Base-by-base conservation (phyloP, 1,139 yeast genomes). In the Blastobotrys niveus region DNA sequence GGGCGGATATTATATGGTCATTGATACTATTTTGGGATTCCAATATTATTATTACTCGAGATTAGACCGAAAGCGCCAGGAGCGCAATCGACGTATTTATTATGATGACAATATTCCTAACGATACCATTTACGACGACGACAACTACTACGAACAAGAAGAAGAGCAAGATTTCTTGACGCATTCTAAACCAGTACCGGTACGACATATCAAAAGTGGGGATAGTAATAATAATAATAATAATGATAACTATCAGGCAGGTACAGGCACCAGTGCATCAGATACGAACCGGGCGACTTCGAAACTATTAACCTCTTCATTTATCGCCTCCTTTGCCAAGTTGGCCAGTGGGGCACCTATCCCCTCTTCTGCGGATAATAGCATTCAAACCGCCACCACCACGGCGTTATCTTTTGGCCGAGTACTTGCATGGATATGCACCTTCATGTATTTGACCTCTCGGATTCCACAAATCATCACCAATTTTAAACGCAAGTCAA, bases 401-500 rank as follows among this genome's bases (percentile, higher is more conserved):
- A 38, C 53, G 5, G 3, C 15, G 35, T 5, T 27, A 7, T 5
- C n/a, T 22, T 25, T 39, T 20, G 42, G 94, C 0, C 60, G 70
- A 7, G 46, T 75, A 0, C 68, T 84, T 42, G 93, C 96, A 0
- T 91, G 96, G 94, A 60, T 76, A 3, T 87, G 95, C 53, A 86
- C 95, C 0, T 56, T 66, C 7, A 78, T 86, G 43, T 89, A 91
- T 60, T 73, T 88, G 47, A 66, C 78, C 8, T 86, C 96, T 2
- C 71, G 98, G 51, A 67, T 88, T 43, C 98, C 98, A 0, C 98
- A 89, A 60, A 67, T 89, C 38, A 67, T 74, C 61, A 85, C 84
- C 56, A 89, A 89, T 65, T 80, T 79, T 60, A 61, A 68, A 49
- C 70, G 95, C 39, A 81, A 82, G 58, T 82, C 95, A 3, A 91